Base-by-base conservation (phyloP, 208 protist species). In the Strigomonas culicis region DNA sequence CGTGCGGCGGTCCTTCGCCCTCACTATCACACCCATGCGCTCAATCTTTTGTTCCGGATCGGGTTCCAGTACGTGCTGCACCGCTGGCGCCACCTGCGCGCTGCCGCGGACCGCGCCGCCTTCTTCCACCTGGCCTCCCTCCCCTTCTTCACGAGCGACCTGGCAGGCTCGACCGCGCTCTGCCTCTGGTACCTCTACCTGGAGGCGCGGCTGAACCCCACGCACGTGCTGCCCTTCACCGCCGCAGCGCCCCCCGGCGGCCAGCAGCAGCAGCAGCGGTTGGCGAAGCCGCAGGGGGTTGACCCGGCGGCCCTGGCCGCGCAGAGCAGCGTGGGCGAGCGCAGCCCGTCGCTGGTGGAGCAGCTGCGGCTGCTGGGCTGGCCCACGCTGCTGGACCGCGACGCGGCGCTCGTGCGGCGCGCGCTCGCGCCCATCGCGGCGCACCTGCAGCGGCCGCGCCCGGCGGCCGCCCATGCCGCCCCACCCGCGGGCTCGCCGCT, bases 311-410 rank as follows among this genome's bases (percentile, higher is more conserved):
- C 39, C 3, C 4, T 15, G 15, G 15, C 39, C 1, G 39, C 39
- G 19, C 39, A 44, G 13, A 4, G 1, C 11, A 44, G 39, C 15
- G 39, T 44, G 1, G 39, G 39, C 15, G 39, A 44, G 39, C 8
- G 4, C 11, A 44, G 39, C 39, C 52, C 17, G 36, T 17, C 68
- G 7, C 46, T 65, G n/a, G 67, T 84, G 13, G 59, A 72, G 56
- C 44, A 75, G n/a, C 47, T 92, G 59, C 78, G 75, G 25, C 52
- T 70, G 22, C 62, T 92, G 25, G 82, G 81, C 55, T 82, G 72
- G 74, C 78, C 79, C 0, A 72, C 66, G 36, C 58, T 77, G 34
- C 46, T 76, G 46, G 79, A 91, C 53, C 50, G 43, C 17, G 36
- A 75, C 30, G 77, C 84, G 2, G 43, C 24, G 6, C 58, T 77